Evolutionary conservation across 495 filamentous ascomycete genomes (phyloP).

Genomic region (Daldinia loculata): DNA sequence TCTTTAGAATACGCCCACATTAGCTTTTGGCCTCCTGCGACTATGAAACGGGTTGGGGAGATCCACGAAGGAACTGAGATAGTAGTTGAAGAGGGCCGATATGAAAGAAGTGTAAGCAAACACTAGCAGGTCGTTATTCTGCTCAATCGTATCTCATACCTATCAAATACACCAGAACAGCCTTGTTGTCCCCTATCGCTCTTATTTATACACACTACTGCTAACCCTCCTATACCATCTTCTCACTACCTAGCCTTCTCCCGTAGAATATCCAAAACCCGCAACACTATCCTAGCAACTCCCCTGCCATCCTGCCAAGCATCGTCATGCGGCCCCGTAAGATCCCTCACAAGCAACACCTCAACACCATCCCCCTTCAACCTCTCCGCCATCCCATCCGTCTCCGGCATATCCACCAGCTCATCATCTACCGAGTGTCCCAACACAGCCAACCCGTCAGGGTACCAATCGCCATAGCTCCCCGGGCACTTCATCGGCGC

Average conservation of each 20-base stretch:
- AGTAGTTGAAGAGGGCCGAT: too few relatives aligned
- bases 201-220: neutral
- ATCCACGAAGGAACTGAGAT: too few relatives aligned
- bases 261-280: slow-evolving; percentile 18
- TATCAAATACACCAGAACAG: too few relatives aligned
- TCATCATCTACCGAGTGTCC: slow-evolving; percentile 68
- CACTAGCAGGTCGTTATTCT: too few relatives aligned
- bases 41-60: too few relatives aligned
- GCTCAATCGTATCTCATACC: too few relatives aligned
- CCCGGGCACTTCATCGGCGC: slow-evolving; percentile 41
- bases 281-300: slow-evolving; percentile 35
- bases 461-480: slow-evolving; percentile 53
- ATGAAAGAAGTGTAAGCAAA: too few relatives aligned
- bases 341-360: slow-evolving; percentile 51
- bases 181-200: neutral
- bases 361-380: slow-evolving; percentile 45
- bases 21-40: too few relatives aligned
- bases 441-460: slow-evolving; percentile 59
- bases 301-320: slow-evolving; percentile 37
- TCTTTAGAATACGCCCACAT: too few relatives aligned
- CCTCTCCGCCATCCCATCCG: slow-evolving; percentile 60
- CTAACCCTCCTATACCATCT: neutral
- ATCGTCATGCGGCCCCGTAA: slow-evolving; percentile 72
- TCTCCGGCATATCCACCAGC: slow-evolving; percentile 61
- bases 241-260: neutral